phyloP scores from a whole-genome alignment of 352 stramenopile genomes.

The Globisporangium polare region DNA sequence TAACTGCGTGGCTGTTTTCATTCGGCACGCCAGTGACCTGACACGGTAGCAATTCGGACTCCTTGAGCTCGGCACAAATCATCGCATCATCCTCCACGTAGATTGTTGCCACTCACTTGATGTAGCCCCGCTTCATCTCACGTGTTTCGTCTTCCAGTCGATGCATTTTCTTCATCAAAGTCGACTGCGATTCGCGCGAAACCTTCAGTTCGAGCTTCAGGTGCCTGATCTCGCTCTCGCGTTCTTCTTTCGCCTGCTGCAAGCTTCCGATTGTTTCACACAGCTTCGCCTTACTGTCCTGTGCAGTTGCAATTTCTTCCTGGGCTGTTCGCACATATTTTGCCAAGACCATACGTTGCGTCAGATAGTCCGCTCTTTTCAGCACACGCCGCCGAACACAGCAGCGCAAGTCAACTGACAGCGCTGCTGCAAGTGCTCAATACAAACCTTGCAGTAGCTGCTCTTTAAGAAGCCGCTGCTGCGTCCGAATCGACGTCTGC shows the following conservation, averaged over 20 bases:
- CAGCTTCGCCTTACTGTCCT: slow-evolving; percentile 41
- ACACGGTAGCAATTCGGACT: background rate
- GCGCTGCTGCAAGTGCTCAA: background rate
- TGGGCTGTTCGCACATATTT: slow-evolving; percentile 27
- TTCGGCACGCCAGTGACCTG: slow-evolving; percentile 55
- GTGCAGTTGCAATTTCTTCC: slow-evolving; percentile 45
- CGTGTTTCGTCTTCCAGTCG: slow-evolving; percentile 30
- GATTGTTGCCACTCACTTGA: slow-evolving; percentile 24
- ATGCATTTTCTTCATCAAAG: slow-evolving; percentile 44
- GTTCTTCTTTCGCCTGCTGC: slow-evolving; percentile 40
- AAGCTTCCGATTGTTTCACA: slow-evolving; percentile 59
- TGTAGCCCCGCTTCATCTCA: slow-evolving; percentile 54
- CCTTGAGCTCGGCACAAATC: background rate
- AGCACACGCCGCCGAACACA: background rate
- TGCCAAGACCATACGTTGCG: background rate
- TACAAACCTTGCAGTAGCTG: slow-evolving; percentile 43
- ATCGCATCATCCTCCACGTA: background rate
- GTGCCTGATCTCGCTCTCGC: slow-evolving; percentile 36
- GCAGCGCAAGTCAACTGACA: background rate
- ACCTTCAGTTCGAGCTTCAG: slow-evolving; percentile 43
- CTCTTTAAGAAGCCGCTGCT: slow-evolving; percentile 53
- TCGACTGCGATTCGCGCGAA: slow-evolving; percentile 38
- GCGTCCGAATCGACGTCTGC: slow-evolving; percentile 33
- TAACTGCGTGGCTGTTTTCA: slow-evolving; percentile 47
- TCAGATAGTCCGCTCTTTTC: background rate